Percentiles rank a stretch among this genome's conserved stretches.
phyloP scores from a whole-genome alignment of 805 yeast species.

The Danielia oregonensis region DNA sequence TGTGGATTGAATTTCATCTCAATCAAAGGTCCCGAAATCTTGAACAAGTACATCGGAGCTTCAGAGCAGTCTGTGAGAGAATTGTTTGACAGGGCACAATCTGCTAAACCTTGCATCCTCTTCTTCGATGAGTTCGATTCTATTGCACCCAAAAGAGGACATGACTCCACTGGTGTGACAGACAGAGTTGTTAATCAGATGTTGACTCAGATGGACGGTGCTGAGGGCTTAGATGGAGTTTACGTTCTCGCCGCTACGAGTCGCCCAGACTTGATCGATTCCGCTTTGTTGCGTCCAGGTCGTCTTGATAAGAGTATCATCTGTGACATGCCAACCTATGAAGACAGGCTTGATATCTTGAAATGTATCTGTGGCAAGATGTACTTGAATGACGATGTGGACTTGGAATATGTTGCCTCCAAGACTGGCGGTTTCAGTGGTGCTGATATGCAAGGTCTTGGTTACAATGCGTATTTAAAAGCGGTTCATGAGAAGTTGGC shows the following conservation, averaged over 20 bases:
- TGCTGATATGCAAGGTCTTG: slow-evolving; percentile 90
- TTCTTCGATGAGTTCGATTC: slow-evolving; percentile 97
- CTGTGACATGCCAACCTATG: slow-evolving; percentile 77
- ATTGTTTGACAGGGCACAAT: slow-evolving; percentile 87
- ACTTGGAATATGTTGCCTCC: slow-evolving; percentile 51
- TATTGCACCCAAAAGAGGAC: slow-evolving; percentile 96
- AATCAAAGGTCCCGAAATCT: slow-evolving; percentile 92
- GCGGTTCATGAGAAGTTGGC: slow-evolving; percentile 74
- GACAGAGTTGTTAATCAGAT: slow-evolving; percentile 96
- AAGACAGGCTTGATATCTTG: slow-evolving; percentile 74
- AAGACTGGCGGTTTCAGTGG: slow-evolving; percentile 80
- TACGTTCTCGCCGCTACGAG: slow-evolving; percentile 95
- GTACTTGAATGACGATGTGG: slow-evolving; percentile 48
- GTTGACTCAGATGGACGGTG: slow-evolving; percentile 98
- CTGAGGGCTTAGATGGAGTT: slow-evolving; percentile 95
- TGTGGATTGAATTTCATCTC: slow-evolving; percentile 92
- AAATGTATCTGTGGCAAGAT: slow-evolving; percentile 56
- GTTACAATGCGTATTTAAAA: slow-evolving; percentile 85
- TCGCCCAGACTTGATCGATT: slow-evolving; percentile 92
- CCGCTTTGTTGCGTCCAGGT: slow-evolving; percentile 93
- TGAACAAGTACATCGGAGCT: slow-evolving; percentile 95
- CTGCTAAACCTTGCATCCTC: slow-evolving; percentile 89
- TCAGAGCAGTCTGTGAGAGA: slow-evolving; percentile 94
- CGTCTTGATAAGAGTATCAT: slow-evolving; percentile 88
- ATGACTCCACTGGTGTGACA: slow-evolving; percentile 96